Evolutionary conservation across 179 eudicot species (phyloP).

Genomic region (Amaranthus tricolor): DNA sequence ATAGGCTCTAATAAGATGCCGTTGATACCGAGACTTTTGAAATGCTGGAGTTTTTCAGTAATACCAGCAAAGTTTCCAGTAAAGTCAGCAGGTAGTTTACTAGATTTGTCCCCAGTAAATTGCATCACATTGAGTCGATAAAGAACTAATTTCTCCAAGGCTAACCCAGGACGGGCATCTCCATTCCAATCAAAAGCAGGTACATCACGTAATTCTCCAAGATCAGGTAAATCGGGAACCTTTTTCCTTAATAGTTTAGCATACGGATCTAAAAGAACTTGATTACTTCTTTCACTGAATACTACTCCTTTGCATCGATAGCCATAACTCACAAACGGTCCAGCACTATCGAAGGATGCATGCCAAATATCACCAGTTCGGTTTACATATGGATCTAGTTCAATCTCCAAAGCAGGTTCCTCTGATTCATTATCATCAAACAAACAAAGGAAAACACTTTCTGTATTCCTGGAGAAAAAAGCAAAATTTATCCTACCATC

Average conservation of each 20-base stretch:
- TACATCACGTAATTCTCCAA: constrained; percentile 47
- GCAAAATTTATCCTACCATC: constrained; percentile 78
- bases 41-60: constrained; percentile 63
- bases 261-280: constrained; percentile 78
- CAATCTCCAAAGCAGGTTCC: constrained; percentile 77
- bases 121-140: constrained; percentile 66
- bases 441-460: constrained; percentile 67
- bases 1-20: constrained; percentile 79
- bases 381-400: constrained; percentile 85
- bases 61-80: constrained; percentile 76
- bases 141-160: constrained; percentile 74
- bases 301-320: constrained; percentile 56
- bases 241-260: constrained; percentile 52
- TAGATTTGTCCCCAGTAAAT: constrained; percentile 70
- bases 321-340: constrained; percentile 68
- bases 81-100: constrained; percentile 51
- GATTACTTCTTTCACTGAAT: constrained; percentile 23
- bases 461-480: constrained; percentile 60
- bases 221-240: constrained; percentile 30
- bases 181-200: constrained; percentile 77
- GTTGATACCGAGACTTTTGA: constrained; percentile 76
- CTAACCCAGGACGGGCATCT: constrained; percentile 54
- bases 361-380: constrained; percentile 97
- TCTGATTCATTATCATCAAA: constrained; percentile 44
- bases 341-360: constrained; percentile 47